Conservation (phyloP, 129 eudicot species). For the Dittrichia graveolens region DNA sequence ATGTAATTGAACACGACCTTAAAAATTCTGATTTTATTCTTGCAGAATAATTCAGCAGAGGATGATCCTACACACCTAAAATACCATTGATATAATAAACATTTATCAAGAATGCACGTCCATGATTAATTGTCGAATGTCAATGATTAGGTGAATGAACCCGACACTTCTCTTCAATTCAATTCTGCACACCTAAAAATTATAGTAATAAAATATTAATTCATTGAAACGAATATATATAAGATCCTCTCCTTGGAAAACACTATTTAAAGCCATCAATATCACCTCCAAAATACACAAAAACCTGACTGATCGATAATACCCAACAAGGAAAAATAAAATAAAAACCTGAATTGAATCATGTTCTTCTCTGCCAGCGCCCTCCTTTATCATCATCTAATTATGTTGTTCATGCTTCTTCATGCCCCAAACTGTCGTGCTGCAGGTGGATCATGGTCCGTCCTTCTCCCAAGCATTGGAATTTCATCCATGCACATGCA, state of each 20-base stretch:
- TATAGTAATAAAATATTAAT: background rate
- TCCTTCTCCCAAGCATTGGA: slow-evolving; percentile 50
- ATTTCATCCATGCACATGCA: slow-evolving; percentile 91
- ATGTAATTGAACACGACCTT: background rate
- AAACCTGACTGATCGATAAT: background rate
- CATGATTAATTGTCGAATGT: background rate
- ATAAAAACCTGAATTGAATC: background rate
- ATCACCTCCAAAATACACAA: background rate
- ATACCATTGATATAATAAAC: no score
- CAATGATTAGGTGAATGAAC: slow-evolving; percentile 5
- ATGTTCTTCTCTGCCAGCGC: background rate
- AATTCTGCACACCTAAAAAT: background rate
- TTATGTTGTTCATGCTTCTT: background rate
- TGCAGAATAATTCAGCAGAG: background rate
- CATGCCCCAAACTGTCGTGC: slow-evolving; percentile 14
- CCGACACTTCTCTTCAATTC: background rate
- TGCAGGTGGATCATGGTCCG: slow-evolving; percentile 56
- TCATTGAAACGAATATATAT: no score
- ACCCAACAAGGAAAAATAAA: background rate
- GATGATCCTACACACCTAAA: background rate
- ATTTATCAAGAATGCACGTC: no score
- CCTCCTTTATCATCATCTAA: slow-evolving; percentile 2
- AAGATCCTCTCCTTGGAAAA: no score
- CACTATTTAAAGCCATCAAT: slow-evolving; percentile 4
- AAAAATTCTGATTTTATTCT: slow-evolving; percentile 1